These are phyloP conservation scores for Ophiostoma piceae DNA, from an alignment of 2,329 filamentous ascomycete species.

Conservation along the genomic window DNA sequence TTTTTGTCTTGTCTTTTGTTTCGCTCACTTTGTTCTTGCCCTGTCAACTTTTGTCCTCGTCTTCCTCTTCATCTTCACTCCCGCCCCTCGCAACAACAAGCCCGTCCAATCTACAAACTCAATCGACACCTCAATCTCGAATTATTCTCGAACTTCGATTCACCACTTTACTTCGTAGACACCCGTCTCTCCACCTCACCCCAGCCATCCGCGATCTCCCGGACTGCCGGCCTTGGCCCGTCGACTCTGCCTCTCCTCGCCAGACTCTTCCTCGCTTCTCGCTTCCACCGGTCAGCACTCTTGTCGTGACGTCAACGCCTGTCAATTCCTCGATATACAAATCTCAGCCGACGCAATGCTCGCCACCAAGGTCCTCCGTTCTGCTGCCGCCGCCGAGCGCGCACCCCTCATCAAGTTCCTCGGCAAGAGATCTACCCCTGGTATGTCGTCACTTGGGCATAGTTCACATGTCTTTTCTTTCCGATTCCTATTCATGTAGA, in stretches of 20 bases:
- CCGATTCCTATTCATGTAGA: too few species aligned
- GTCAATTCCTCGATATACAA: not conserved
- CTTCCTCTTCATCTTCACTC: not conserved
- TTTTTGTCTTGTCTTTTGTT: not conserved
- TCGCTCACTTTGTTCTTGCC: not conserved
- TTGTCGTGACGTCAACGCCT: not conserved
- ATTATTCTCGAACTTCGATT: not conserved
- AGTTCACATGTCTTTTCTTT: too few species aligned
- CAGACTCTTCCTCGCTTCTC: not conserved
- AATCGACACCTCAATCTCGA: not conserved
- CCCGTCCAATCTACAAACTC: not conserved
- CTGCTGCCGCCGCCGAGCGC: conserved; percentile 56
- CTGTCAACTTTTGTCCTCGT: not conserved
- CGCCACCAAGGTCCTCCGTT: conserved; percentile 52
- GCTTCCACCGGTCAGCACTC: not conserved
- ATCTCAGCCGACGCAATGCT: conserved; percentile 42
- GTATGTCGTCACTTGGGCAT: conserved; percentile 38
- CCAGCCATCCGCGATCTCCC: conserved; percentile 13
- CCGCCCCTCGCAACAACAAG: not conserved
- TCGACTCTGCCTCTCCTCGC: not conserved
- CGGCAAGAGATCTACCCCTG: conserved; percentile 54
- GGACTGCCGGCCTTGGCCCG: conserved; percentile 5
- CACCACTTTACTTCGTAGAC: not conserved
- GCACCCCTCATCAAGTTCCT: conserved; percentile 58
- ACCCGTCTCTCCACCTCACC: conserved; percentile 1